Conservation (phyloP, 1,284 basidiomycete genomes). For the Boletellus sp. region DNA sequence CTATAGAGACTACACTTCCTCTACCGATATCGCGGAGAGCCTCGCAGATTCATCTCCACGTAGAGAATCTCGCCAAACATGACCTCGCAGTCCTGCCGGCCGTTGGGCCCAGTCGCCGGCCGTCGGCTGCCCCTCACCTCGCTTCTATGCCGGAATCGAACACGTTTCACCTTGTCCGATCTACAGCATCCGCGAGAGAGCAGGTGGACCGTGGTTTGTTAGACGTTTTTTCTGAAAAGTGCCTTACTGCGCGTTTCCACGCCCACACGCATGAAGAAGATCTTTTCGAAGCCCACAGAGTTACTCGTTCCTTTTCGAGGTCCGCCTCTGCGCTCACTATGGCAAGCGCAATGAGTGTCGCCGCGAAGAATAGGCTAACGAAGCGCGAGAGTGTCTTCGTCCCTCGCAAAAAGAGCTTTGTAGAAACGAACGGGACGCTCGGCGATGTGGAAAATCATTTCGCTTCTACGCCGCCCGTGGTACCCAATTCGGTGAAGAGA, state of each 20-base stretch:
- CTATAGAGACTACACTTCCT: slow-evolving; percentile 6
- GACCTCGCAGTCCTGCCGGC: slow-evolving; percentile 18
- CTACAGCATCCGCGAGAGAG: slow-evolving; percentile 63
- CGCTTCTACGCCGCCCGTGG: neutral
- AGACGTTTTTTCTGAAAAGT: slow-evolving; percentile 66
- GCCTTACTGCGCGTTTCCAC: slow-evolving; percentile 57
- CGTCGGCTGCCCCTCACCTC: slow-evolving; percentile 54
- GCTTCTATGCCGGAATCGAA: slow-evolving; percentile 49
- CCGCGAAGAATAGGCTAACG: slow-evolving; percentile 56
- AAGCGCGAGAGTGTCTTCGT: slow-evolving; percentile 67
- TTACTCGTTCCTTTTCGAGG: slow-evolving; percentile 41
- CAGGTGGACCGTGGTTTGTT: slow-evolving; percentile 64
- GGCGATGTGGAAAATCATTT: slow-evolving; percentile 23
- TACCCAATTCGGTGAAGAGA: slow-evolving; percentile 22
- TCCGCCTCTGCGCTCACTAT: slow-evolving; percentile 52
- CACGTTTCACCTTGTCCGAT: slow-evolving; percentile 66
- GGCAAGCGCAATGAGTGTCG: slow-evolving; percentile 46
- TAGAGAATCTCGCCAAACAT: slow-evolving; percentile 13
- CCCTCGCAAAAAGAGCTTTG: slow-evolving; percentile 47
- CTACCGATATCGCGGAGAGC: slow-evolving; percentile 1
- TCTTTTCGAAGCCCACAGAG: slow-evolving; percentile 55
- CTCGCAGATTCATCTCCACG: slow-evolving; percentile 10
- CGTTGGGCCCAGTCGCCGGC: slow-evolving; percentile 45
- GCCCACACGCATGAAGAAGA: slow-evolving; percentile 59
- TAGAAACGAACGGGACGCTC: slow-evolving; percentile 26